Evolutionary conservation across 352 stramenopile species (phyloP), one percentile per base, ranked within the genome.

Genomic region (Phytophthora pini): DNA sequence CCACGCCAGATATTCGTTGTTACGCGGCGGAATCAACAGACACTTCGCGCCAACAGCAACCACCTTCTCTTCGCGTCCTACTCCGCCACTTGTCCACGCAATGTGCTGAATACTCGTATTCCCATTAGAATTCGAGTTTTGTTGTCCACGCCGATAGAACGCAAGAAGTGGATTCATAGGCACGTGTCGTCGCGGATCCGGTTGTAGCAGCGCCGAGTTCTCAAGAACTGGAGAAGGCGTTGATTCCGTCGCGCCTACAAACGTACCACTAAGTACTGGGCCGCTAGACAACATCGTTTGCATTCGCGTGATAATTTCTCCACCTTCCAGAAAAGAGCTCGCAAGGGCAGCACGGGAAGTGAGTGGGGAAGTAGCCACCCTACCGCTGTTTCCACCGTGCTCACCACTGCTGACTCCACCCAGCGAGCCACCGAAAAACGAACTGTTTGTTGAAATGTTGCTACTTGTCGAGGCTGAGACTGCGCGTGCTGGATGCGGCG

Each of bases 1-100:
- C 84, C 84, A 93, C 2, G 84, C 79, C 7, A 92, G 60, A 44
- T 89, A 92, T 61, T 93, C 83, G 45, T 75, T 75, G 54, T 91
- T 76, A 1, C 72, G 70, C 3, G 84, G 80, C 6, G 84, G 84
- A 20, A 93, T 85, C 43, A 92, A 61, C 7, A 92, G 44, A 38
- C 79, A 88, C 5, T 82, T 73, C 3, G 76, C 61, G 3, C 82
- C 67, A 7, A 86, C 68, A 43, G 60, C 38, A 12, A 82, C 77
- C 3, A 81, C 61, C 13, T 70, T 70, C 55, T 88, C 82, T 29
- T 90, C 84, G 32, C 79, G 63, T 5, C 69, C 78, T 39, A 90
- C 76, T 7, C 72, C 76, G 2, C 77, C 78, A 15, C 58, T 84
- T 15, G 68, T 61, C 48, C 81, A 78, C 4, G 69, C 68, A 57